Base-by-base conservation (phyloP, 495 filamentous ascomycete genomes). In the Penicillium paxilli region DNA sequence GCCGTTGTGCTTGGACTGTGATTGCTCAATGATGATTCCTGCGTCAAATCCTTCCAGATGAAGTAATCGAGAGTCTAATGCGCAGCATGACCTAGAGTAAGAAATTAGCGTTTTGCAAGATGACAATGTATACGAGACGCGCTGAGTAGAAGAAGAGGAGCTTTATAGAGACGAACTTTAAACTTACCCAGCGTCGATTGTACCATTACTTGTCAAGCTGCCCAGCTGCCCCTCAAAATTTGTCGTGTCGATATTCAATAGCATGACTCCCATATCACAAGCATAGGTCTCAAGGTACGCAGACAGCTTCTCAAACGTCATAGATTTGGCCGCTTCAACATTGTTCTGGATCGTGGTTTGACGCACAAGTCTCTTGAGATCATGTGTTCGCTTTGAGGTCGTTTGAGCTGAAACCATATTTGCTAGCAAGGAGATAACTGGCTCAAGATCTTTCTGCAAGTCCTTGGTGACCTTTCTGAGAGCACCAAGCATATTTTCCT, bases 311-410 rank as follows among this genome's bases (percentile, higher is more conserved):
- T 60, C 60, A 32, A 66, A 49, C 11, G 63, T 66, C 63, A 66
- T 66, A 16, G 50, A 40, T 25, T 63, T 60, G 4, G 22, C 52
- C n/a, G 54, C 60, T 8, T 60, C 63, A 4, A 66, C 47, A 50
- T 66, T 66, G 6, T 48, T 24, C 32, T 63, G 60, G 35, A 66
- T 66, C 24, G 42, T 23, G 5, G 46, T 42, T 47, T 66, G 63
- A 10, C 63, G 63, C 20, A 60, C 21, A 23, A 66, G 49, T 52
- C 63, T 57, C 25, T 66, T 56, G 11, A 66, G 25, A 51, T 66
- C 63, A 26, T 66, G 63, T n/a, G 56, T 63, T 55, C 63, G 53
- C 41, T 63, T 66, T 16, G 63, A 66, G 14, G 57, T 66, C 10
- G 53, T 60, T 50, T 60, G 63, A 22, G 63, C 53, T 22, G 63